Conservation (phyloP, 2,329 filamentous ascomycete genomes). For the Pyricularia pennisetigena region DNA sequence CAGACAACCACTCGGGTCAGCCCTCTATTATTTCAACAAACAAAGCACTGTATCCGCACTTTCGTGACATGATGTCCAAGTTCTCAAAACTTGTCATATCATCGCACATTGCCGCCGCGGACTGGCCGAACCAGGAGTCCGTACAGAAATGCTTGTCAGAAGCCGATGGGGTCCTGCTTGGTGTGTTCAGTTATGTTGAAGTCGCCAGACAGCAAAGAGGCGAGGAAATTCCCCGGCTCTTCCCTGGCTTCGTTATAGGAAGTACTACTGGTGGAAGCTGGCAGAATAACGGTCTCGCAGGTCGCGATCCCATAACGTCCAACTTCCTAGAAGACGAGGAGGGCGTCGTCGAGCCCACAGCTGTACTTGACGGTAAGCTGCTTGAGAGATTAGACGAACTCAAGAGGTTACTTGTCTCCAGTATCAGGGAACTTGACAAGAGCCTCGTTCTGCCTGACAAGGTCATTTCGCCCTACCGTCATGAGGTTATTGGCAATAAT, state of each 20-base stretch:
- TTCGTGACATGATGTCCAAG: conserved; percentile 98
- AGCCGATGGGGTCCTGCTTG: conserved; percentile 89
- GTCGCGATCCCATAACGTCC: conserved; percentile 63
- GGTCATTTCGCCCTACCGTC: conserved; percentile 67
- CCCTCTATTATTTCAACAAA: conserved; percentile 99
- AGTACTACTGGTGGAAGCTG: conserved; percentile 79
- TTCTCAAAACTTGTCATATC: conserved; percentile 99
- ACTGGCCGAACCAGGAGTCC: conserved; percentile 90
- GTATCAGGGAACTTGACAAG: conserved; percentile 80
- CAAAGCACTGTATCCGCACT: conserved; percentile 93
- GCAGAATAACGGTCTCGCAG: conserved; percentile 60
- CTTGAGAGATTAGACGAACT: conserved; percentile 79
- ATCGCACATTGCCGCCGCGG: conserved; percentile 91
- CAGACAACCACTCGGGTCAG: conserved; percentile 96
- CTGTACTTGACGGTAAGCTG: conserved; percentile 64
- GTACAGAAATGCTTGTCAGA: conserved; percentile 93
- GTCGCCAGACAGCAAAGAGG: conserved; percentile 88
- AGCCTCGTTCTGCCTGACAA: conserved; percentile 70
- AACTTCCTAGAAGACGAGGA: conserved; percentile 84
- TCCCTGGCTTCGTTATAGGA: conserved; percentile 86
- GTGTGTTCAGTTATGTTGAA: conserved; percentile 93
- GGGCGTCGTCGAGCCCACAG: conserved; percentile 57
- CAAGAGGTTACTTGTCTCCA: conserved; percentile 75
- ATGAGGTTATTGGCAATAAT: conserved; percentile 71
- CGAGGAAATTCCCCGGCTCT: conserved; percentile 84